These are phyloP conservation scores for Agrocybe praecox DNA, from an alignment of 768 basidiomycete genomes.

Conservation along the genomic window DNA sequence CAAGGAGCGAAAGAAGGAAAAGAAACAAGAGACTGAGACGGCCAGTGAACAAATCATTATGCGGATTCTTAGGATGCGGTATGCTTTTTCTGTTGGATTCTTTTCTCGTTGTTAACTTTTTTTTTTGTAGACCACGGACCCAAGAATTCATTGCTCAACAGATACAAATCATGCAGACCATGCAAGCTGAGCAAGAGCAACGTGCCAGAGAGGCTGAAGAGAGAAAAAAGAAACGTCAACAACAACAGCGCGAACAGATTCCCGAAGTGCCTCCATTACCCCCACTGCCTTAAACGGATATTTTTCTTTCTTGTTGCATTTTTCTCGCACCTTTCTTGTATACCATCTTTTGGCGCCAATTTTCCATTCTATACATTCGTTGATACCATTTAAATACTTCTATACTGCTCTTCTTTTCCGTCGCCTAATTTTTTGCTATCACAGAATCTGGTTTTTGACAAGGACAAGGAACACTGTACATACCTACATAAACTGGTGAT, in stretches of 20 bases:
- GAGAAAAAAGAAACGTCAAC: conserved; percentile 59
- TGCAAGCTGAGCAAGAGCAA: conserved; percentile 82
- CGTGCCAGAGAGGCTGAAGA: conserved; percentile 63
- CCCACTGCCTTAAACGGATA: not conserved
- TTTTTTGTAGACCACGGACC: conserved; percentile 64
- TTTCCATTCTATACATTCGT: not conserved
- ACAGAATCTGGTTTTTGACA: not conserved
- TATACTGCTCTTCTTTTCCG: conserved; percentile 1
- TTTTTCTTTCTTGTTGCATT: not conserved
- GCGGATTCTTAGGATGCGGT: conserved; percentile 96
- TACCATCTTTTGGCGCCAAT: not conserved
- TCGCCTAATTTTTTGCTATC: not conserved
- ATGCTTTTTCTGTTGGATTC: conserved; percentile 1
- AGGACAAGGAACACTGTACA: conserved; percentile 7
- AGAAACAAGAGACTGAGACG: conserved; percentile 77
- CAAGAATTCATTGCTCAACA: conserved; percentile 90
- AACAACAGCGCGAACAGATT: conserved; percentile 29
- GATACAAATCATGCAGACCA: conserved; percentile 75
- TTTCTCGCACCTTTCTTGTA: not conserved
- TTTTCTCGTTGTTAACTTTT: conserved; percentile 1
- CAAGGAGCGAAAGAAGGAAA: conserved; percentile 90
- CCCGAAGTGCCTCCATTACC: conserved; percentile 44
- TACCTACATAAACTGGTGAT: not conserved
- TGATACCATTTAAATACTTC: conserved; percentile 10
- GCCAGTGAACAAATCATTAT: conserved; percentile 90